A percentile compares a stretch with the other conserved stretches of the same genome.
Evolutionary conservation across 169 alveolate genomes (phyloP).

Genomic region (Cyclospora cayetanensis): DNA sequence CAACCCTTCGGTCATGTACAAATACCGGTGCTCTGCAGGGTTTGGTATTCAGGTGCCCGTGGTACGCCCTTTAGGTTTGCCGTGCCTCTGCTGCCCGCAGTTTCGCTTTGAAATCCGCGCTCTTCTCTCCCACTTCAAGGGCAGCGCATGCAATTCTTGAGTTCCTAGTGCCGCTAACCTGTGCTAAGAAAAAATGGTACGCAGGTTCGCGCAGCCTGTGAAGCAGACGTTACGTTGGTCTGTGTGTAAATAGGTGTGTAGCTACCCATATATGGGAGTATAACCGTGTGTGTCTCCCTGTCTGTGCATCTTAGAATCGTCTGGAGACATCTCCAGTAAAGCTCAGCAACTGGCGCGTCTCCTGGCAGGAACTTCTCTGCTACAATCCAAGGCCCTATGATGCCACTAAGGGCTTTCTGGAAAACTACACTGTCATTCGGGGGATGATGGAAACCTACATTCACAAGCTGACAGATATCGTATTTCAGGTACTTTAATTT

Average conservation of each 20-base stretch:
- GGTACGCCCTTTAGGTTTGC: neutral
- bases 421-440: conserved; percentile 63
- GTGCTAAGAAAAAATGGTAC: no score
- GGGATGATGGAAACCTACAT: conserved; percentile 26
- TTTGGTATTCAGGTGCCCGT: conserved; percentile 54
- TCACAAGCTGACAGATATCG: conserved; percentile 46
- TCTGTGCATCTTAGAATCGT: neutral
- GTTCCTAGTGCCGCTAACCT: neutral
- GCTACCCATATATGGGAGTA: neutral
- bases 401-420: conserved; percentile 29
- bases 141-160: neutral
- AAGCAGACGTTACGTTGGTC: neutral
- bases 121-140: neutral
- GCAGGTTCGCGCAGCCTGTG: neutral
- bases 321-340: conserved; percentile 58
- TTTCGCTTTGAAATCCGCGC: neutral
- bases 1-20: neutral
- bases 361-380: conserved; percentile 73
- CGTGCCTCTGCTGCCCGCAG: neutral
- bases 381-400: conserved; percentile 68
- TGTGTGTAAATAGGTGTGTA: neutral
- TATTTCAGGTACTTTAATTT: conserved; percentile 34
- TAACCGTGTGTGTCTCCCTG: neutral
- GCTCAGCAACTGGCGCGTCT: conserved; percentile 61
- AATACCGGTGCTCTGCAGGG: conserved; percentile 50